Percentiles rank a stretch among this genome's conserved stretches.
phyloP scores from a whole-genome alignment of 345 rosid genomes.

The Iberis pinnata region DNA sequence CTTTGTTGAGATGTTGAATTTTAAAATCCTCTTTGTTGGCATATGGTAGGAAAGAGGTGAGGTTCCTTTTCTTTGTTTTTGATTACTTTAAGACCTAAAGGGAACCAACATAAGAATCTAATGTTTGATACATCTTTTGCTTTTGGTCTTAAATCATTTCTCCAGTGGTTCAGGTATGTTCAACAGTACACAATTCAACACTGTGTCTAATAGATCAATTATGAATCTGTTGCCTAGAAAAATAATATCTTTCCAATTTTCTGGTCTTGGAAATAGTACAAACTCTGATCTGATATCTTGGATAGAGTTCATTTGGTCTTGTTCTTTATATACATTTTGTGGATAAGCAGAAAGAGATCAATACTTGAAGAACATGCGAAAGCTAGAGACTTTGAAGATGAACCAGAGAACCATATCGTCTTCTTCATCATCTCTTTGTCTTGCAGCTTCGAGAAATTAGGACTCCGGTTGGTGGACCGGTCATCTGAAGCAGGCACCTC shows the following conservation, averaged over 20 bases:
- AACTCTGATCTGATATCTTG: constrained; percentile 20
- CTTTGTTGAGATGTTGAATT: too few species aligned
- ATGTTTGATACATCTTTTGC: too few species aligned
- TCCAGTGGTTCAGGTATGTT: constrained; percentile 28
- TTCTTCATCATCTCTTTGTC: constrained; percentile 38
- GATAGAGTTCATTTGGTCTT: constrained; percentile 15
- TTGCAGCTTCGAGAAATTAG: constrained; percentile 50
- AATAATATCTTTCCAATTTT: constrained; percentile 8
- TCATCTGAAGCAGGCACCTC: constrained; percentile 63
- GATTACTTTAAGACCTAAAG: too few species aligned
- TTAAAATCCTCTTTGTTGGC: too few species aligned
- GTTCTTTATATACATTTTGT: constrained; percentile 24
- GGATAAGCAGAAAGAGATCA: constrained; percentile 16
- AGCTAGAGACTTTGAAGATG: constrained; percentile 15
- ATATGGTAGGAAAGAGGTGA: too few species aligned
- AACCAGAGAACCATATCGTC: not conserved
- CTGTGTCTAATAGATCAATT: constrained; percentile 4
- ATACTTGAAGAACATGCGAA: constrained; percentile 16
- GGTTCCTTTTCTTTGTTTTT: too few species aligned
- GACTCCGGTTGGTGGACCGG: constrained; percentile 76
- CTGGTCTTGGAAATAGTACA: constrained; percentile 16
- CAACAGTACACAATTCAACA: constrained; percentile 14
- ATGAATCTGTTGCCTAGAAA: constrained; percentile 9
- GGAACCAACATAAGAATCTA: too few species aligned
- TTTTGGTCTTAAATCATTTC: too few species aligned